Evolutionary conservation across 345 rosid species (phyloP).

Genomic region (Gossypium ekmanianum): DNA sequence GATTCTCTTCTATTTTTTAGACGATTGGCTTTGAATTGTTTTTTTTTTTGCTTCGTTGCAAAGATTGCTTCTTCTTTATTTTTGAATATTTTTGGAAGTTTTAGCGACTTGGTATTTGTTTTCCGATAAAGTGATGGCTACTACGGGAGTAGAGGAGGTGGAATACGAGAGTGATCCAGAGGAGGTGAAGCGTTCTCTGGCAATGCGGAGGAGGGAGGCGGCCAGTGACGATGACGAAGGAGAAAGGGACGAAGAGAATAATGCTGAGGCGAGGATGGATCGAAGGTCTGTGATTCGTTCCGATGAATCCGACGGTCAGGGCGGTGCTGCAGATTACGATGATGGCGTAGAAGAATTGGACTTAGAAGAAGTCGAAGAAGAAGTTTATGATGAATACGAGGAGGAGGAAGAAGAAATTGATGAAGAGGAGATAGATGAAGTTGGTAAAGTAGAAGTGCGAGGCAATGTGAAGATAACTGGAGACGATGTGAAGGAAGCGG

Average conservation of each 20-base stretch:
- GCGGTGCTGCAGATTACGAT: slow-evolving; percentile 57
- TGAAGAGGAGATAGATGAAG: slow-evolving; percentile 24
- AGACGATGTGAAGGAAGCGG: not conserved
- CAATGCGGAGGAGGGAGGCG: slow-evolving; percentile 64
- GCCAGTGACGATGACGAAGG: slow-evolving; percentile 87
- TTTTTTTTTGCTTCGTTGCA: not conserved
- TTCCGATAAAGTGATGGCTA: slow-evolving; percentile 36
- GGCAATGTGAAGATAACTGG: slow-evolving; percentile 29
- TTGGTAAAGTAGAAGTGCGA: slow-evolving; percentile 4
- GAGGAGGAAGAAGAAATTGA: slow-evolving; percentile 30
- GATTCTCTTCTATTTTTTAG: not conserved
- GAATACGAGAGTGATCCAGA: slow-evolving; percentile 93
- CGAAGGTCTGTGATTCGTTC: slow-evolving; percentile 44
- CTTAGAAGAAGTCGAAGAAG: slow-evolving; percentile 16
- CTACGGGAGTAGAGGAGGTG: slow-evolving; percentile 46
- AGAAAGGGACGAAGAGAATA: slow-evolving; percentile 26
- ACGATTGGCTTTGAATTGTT: slow-evolving; percentile 3
- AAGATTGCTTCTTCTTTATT: not conserved
- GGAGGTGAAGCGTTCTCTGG: slow-evolving; percentile 63
- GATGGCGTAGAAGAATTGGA: slow-evolving; percentile 37
- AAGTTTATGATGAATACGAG: too few relatives aligned
- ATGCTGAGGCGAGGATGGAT: slow-evolving; percentile 26
- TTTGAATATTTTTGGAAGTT: slow-evolving; percentile 10
- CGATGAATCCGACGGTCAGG: slow-evolving; percentile 68
- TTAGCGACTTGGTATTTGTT: not conserved